phyloP scores from a whole-genome alignment of 352 stramenopile species.

The Phytophthora crassamura region DNA sequence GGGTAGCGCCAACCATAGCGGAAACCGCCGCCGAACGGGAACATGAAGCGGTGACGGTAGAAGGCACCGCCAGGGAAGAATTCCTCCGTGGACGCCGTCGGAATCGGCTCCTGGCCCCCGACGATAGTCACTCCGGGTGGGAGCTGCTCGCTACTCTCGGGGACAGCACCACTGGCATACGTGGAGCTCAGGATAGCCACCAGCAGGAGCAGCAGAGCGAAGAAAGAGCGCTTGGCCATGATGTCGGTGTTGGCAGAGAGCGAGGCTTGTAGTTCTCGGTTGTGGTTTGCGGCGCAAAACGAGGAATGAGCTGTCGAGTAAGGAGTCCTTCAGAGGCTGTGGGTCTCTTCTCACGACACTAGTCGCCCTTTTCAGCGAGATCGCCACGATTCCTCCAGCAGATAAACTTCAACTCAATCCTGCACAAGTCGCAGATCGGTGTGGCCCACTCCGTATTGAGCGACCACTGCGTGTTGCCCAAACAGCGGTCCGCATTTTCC shows the following conservation, averaged over 20 bases:
- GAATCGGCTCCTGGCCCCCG: background rate
- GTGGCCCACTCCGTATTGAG: background rate
- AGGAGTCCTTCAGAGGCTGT: no score
- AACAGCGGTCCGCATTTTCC: background rate
- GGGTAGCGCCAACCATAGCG: conserved; percentile 54
- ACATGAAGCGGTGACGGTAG: conserved; percentile 41
- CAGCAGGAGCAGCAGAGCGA: background rate
- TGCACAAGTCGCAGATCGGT: conserved; percentile 19
- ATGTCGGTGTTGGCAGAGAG: no score
- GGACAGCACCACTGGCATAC: no score
- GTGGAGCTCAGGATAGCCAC: background rate
- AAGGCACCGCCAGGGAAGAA: background rate
- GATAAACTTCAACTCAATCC: background rate
- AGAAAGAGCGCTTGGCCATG: background rate
- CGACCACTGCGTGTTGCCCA: background rate
- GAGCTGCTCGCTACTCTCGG: no score
- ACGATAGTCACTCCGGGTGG: no score
- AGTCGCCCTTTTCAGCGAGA: background rate
- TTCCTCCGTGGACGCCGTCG: background rate
- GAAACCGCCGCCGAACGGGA: conserved; percentile 34
- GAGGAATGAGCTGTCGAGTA: background rate
- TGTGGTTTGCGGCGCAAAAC: background rate
- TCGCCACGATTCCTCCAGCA: background rate
- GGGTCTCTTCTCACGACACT: no score
- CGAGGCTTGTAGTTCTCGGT: no score